Evolutionary conservation across 371 early-diverging fungal species (phyloP), one percentile per base, ranked within the genome.

Genomic region (Mucor ambiguus): DNA sequence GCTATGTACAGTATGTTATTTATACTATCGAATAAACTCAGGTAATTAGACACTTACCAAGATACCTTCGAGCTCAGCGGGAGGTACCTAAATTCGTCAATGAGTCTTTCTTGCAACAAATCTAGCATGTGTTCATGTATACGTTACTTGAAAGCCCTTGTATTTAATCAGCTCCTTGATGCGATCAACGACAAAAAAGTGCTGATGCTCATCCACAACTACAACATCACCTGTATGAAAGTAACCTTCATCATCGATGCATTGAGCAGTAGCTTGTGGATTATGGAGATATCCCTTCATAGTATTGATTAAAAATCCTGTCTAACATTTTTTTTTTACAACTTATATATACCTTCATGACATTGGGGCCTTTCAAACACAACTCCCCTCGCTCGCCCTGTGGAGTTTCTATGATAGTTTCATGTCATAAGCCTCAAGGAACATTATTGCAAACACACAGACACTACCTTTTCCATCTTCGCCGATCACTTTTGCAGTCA

Each of bases 191-290:
- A 92, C 81, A 64, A 69, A 86, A 58, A 92, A 85, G 64, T 78
- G 72, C 1, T 85, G 86, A 20, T 88, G 49, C 16, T 73, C 63
- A 66, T 90, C 89, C 0, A 89, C 77, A 11, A 83, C 62, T 4
- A 85, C 95, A 46, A 95, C 75, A 70, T 96, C 97, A 16, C 94
- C 95, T 0, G 93, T 93, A 60, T 91, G 93, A 44, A 94, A 75
- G 73, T 87, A 96, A 0, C 86, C 87, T 4, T 89, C 69, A 5
- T 62, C 58, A 63, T 90, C 89, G 20, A 90, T 83, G 9, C 83
- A 73, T 0, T 81, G 87, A 9, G 71, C 71, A 0, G 93, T 93
- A 1, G 91, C 93, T 59, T 89, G 66, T 20, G 81, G 78, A 57
- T 88, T 88, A 61, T 90, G 86, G 24, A 86, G 74, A 57, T 92